Conservation (phyloP, 2,329 filamentous ascomycete species). For the Pseudogymnoascus sp. region DNA sequence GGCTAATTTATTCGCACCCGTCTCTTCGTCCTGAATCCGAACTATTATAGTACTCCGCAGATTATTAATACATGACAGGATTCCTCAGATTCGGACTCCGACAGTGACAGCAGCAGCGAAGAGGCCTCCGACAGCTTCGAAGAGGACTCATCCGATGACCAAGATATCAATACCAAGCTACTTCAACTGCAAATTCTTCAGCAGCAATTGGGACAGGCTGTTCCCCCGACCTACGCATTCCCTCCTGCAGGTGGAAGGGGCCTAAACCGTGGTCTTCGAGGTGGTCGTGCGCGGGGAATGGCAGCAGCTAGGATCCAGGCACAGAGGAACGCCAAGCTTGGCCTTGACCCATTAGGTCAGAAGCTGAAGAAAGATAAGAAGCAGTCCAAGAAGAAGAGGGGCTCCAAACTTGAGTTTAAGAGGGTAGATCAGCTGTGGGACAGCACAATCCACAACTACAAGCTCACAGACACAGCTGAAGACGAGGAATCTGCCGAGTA, state of each 20-base stretch:
- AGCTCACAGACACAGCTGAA: constrained; percentile 57
- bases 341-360: constrained; percentile 21
- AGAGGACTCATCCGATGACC: constrained; percentile 26
- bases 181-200: constrained; percentile 22
- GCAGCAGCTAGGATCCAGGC: constrained; percentile 18
- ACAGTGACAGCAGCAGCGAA: constrained; percentile 21
- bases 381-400: constrained; percentile 34
- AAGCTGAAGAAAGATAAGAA: constrained; percentile 31
- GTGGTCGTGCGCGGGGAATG: constrained; percentile 13
- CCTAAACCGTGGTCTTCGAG: constrained; percentile 11
- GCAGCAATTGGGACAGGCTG: constrained; percentile 14
- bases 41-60: neutral
- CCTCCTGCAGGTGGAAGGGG: constrained; percentile 9
- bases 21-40: no score
- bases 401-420: constrained; percentile 56
- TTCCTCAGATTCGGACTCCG: constrained; percentile 23
- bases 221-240: constrained; percentile 11
- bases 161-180: constrained; percentile 24
- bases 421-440: constrained; percentile 57
- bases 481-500: constrained; percentile 58
- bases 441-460: constrained; percentile 54
- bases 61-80: constrained; percentile 17
- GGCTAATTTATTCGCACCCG: no score
- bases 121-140: constrained; percentile 26
- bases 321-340: constrained; percentile 20